phyloP scores from a whole-genome alignment of 1,139 yeast genomes.

The Oligophagozyma castellii region DNA sequence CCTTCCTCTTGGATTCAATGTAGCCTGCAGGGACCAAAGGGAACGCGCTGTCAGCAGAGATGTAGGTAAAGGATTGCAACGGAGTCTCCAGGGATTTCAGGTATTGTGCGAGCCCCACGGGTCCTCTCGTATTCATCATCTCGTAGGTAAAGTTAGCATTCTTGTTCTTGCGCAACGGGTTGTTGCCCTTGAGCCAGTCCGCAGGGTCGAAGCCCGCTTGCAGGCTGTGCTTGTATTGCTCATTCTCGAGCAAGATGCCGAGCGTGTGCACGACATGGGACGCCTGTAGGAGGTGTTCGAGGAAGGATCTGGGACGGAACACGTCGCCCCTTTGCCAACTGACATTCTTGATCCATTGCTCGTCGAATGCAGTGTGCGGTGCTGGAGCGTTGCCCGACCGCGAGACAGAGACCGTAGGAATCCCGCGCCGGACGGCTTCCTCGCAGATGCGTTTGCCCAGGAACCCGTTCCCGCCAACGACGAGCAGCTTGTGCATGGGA shows the following conservation, averaged over 20 bases:
- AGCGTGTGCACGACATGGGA: conserved; percentile 72
- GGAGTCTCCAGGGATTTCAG: conserved; percentile 27
- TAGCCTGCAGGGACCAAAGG: conserved; percentile 61
- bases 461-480: conserved; percentile 83
- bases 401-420: conserved; percentile 49
- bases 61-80: conserved; percentile 40
- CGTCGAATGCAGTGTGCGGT: conserved; percentile 21
- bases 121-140: conserved; percentile 57
- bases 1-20: conserved; percentile 60
- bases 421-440: conserved; percentile 49
- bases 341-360: conserved; percentile 44
- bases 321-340: conserved; percentile 58
- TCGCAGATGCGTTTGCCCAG: conserved; percentile 60
- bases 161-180: conserved; percentile 39
- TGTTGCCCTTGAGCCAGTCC: conserved; percentile 9
- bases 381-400: conserved; percentile 46
- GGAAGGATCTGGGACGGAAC: conserved; percentile 48
- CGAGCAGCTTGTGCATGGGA: conserved; percentile 24
- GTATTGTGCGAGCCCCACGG: conserved; percentile 48
- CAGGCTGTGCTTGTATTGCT: conserved; percentile 39
- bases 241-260: conserved; percentile 60
- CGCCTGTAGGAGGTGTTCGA: conserved; percentile 32
- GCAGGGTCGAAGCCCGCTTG: neutral
- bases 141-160: conserved; percentile 37
- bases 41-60: conserved; percentile 65